Conservation (phyloP, 768 basidiomycete genomes). For the Hypsizygus marmoreus region DNA sequence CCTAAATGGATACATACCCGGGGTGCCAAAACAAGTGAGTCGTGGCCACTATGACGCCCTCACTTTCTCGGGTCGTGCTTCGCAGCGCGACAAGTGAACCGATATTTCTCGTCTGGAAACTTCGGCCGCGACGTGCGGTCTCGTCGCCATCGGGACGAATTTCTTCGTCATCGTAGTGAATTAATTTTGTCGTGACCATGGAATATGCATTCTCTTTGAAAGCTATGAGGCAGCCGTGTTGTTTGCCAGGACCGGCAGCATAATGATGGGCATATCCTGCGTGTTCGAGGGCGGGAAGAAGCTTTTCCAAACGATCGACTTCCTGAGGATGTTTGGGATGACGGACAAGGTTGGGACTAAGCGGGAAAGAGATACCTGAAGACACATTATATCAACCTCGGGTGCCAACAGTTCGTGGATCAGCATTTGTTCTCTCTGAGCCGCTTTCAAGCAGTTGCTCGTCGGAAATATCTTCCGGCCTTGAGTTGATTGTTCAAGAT, state of each 20-base stretch:
- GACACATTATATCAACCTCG: conserved; percentile 79
- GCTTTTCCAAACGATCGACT: conserved; percentile 78
- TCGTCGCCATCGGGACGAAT: conserved; percentile 41
- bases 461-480: conserved; percentile 82
- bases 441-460: conserved; percentile 81
- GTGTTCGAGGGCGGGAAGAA: conserved; percentile 64
- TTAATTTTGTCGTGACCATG: conserved; percentile 43
- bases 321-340: conserved; percentile 52
- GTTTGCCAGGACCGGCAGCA: conserved; percentile 72
- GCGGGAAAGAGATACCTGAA: conserved; percentile 58
- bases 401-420: conserved; percentile 72
- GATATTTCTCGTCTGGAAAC: conserved; percentile 79
- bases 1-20: conserved; percentile 45
- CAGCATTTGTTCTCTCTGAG: conserved; percentile 74
- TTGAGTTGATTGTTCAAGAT: conserved; percentile 26
- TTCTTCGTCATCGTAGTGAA: conserved; percentile 71
- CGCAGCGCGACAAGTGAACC: conserved; percentile 72
- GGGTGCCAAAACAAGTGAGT: conserved; percentile 98
- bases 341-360: conserved; percentile 2
- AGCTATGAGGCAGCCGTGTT: conserved; percentile 85
- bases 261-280: conserved; percentile 68
- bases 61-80: conserved; percentile 34
- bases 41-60: conserved; percentile 78
- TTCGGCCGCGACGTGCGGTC: conserved; percentile 48
- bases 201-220: conserved; percentile 58